phyloP scores from a whole-genome alignment of 2,329 filamentous ascomycete species.

The Apiospora malaysiana region DNA sequence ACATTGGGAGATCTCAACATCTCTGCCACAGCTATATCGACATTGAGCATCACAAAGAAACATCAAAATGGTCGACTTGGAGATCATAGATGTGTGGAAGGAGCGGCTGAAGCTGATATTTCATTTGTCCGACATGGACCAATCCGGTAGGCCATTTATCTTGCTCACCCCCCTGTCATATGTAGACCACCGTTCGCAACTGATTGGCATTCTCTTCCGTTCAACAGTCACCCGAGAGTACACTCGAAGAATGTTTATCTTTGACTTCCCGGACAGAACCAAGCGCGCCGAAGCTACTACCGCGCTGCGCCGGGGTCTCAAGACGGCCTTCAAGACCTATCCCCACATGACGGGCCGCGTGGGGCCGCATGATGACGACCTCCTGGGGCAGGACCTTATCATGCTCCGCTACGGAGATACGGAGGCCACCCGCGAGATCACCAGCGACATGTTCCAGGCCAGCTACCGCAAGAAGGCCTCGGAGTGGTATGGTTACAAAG shows the following conservation, averaged over 20 bases:
- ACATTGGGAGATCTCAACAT: not conserved
- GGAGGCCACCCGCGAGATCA: not conserved
- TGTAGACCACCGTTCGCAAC: not conserved
- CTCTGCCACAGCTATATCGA: not conserved
- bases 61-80: not conserved
- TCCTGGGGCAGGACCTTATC: not conserved
- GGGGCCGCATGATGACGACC: slow-evolving; percentile 7
- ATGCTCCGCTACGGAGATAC: slow-evolving; percentile 26
- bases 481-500: slow-evolving; percentile 17
- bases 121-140: slow-evolving; percentile 17
- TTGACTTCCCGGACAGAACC: slow-evolving; percentile 27
- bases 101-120: not conserved
- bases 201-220: no score
- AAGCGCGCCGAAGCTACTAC: not conserved
- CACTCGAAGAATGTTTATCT: slow-evolving; percentile 28
- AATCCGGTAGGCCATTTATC: slow-evolving; percentile 1
- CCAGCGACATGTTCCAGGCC: slow-evolving; percentile 21
- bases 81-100: not conserved
- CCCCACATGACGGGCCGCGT: slow-evolving; percentile 27
- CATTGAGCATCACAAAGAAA: not conserved
- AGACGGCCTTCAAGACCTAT: slow-evolving; percentile 22
- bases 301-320: slow-evolving; percentile 20
- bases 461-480: not conserved
- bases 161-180: not conserved
- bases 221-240: slow-evolving; percentile 23